phyloP scores from a whole-genome alignment of 1,139 yeast species.

The Citeromyces hawaiiensis region DNA sequence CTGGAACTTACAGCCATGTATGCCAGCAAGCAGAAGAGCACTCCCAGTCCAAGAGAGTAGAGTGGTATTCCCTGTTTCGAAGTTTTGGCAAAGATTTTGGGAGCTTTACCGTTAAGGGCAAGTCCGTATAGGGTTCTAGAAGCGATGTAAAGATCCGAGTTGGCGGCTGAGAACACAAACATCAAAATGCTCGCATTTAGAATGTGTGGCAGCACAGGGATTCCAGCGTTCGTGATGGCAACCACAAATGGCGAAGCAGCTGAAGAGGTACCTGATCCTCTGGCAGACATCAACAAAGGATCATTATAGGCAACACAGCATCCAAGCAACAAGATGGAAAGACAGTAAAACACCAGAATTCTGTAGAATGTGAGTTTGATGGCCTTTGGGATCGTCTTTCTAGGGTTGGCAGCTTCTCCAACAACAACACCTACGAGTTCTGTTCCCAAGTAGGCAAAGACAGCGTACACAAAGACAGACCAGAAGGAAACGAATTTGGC shows the following conservation, averaged over 20 bases:
- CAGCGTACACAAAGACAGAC: slow-evolving; percentile 59
- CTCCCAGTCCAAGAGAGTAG: slow-evolving; percentile 28
- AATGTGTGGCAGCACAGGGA: slow-evolving; percentile 46
- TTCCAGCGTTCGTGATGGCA: slow-evolving; percentile 49
- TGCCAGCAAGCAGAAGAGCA: slow-evolving; percentile 40
- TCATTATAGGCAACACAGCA: slow-evolving; percentile 67
- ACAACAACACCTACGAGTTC: slow-evolving; percentile 65
- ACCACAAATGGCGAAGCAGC: slow-evolving; percentile 71
- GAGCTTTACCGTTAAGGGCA: slow-evolving; percentile 52
- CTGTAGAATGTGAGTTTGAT: slow-evolving; percentile 67
- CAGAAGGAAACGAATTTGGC: slow-evolving; percentile 56
- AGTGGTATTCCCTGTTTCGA: slow-evolving; percentile 58
- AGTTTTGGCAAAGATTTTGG: slow-evolving; percentile 40
- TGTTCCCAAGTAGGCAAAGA: slow-evolving; percentile 67
- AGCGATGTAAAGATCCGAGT: slow-evolving; percentile 60
- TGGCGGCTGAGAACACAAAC: slow-evolving; percentile 61
- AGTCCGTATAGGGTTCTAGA: slow-evolving; percentile 57
- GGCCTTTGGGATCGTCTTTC: slow-evolving; percentile 67
- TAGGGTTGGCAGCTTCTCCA: slow-evolving; percentile 68
- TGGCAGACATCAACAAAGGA: slow-evolving; percentile 31
- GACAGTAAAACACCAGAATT: slow-evolving; percentile 55
- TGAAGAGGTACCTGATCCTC: slow-evolving; percentile 31
- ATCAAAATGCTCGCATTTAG: slow-evolving; percentile 57
- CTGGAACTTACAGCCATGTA: slow-evolving; percentile 46
- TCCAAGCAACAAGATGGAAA: slow-evolving; percentile 56